A percentile compares a stretch with the other conserved stretches of the same genome.
Evolutionary conservation across 2,329 filamentous ascomycete genomes (phyloP).

Genomic region (Colletotrichum scovillei): DNA sequence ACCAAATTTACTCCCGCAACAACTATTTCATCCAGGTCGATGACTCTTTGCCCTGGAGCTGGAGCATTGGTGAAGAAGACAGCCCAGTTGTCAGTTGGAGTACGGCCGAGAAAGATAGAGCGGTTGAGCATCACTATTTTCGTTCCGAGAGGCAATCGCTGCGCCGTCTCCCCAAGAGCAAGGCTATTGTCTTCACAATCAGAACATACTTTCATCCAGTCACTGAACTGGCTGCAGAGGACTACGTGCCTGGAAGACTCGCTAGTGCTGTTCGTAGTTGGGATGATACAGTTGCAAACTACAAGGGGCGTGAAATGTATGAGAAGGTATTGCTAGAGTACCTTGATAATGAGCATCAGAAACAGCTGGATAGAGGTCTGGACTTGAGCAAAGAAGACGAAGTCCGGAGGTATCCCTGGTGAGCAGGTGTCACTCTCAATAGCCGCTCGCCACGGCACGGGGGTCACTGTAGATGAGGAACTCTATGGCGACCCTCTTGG

Average conservation of each 20-base stretch:
- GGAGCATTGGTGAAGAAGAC: conserved; percentile 81
- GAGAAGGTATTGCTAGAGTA: conserved; percentile 79
- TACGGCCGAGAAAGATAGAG: conserved; percentile 79
- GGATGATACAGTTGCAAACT: conserved; percentile 80
- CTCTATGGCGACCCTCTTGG: not conserved
- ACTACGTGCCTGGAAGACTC: conserved; percentile 81
- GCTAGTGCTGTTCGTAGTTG: conserved; percentile 85
- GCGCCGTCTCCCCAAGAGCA: conserved; percentile 68
- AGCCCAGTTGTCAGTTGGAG: conserved; percentile 73
- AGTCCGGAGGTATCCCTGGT: conserved; percentile 71
- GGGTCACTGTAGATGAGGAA: not conserved
- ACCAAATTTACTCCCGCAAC: conserved; percentile 73
- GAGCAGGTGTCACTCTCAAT: not conserved
- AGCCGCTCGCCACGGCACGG: too few species aligned
- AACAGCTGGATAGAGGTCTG: conserved; percentile 77
- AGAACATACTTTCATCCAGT: conserved; percentile 83
- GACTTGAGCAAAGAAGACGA: conserved; percentile 71
- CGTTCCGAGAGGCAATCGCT: conserved; percentile 80
- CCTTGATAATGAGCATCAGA: conserved; percentile 78
- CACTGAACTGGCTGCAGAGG: conserved; percentile 74
- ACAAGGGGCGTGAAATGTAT: conserved; percentile 84
- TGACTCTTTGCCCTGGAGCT: conserved; percentile 79
- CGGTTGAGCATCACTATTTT: conserved; percentile 80
- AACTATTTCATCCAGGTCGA: conserved; percentile 94
- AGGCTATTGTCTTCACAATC: conserved; percentile 78